A percentile compares a stretch with the other conserved stretches of the same genome.
These are phyloP conservation scores for Neurospora tetraspora DNA, from an alignment of 495 filamentous ascomycete genomes.

Conservation along the genomic window DNA sequence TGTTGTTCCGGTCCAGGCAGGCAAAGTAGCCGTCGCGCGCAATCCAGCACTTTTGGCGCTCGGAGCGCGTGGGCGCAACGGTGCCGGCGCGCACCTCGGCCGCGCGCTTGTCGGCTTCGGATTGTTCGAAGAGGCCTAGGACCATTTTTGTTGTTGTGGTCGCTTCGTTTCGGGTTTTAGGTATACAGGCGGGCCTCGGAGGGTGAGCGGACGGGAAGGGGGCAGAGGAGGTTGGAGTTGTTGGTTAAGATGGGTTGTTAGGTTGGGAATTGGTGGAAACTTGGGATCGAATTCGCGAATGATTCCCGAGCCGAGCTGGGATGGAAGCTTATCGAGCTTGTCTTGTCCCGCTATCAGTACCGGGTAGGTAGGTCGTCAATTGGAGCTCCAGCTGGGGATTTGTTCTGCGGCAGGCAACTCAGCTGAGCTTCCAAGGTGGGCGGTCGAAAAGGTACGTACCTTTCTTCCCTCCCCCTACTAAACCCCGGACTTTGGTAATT, in stretches of 20 bases:
- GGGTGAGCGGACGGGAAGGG: background rate
- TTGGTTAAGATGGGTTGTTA: too few species aligned
- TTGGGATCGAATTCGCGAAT: background rate
- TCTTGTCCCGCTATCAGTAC: background rate
- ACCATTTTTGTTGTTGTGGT: conserved; percentile 28
- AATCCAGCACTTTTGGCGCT: conserved; percentile 76
- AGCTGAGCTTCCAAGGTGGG: background rate
- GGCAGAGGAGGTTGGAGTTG: background rate
- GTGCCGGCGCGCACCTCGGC: conserved; percentile 47
- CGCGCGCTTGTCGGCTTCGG: conserved; percentile 37
- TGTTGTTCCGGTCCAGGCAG: conserved; percentile 71
- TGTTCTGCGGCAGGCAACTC: background rate
- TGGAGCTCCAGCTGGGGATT: background rate
- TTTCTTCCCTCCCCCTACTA: background rate
- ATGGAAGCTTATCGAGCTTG: background rate
- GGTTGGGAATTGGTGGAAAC: too few species aligned
- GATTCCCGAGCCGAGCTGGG: background rate
- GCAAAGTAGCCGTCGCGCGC: conserved; percentile 76
- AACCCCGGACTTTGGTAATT: background rate
- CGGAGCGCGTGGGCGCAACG: conserved; percentile 65
- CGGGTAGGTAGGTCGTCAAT: background rate
- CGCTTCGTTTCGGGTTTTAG: background rate
- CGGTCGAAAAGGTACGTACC: background rate
- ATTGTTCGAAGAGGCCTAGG: conserved; percentile 27
- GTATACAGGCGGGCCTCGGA: background rate